These are phyloP conservation scores for Nicotiana paniculata DNA, from an alignment of 257 asterid species.

Conservation along the genomic window DNA sequence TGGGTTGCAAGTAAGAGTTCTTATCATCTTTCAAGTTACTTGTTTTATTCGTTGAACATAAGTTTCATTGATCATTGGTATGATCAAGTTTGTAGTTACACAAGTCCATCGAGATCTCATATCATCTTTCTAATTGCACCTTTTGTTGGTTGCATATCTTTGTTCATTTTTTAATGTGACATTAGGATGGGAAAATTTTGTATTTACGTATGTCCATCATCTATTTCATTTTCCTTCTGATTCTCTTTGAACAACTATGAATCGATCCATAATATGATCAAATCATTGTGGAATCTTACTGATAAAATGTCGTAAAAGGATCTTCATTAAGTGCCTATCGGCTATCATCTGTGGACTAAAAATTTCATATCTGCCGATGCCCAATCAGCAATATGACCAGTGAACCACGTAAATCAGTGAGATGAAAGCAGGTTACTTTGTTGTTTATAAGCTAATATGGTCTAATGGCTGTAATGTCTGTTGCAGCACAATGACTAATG, in stretches of 20 bases:
- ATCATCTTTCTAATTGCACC: not conserved
- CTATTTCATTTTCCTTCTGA: not conserved
- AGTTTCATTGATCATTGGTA: not conserved
- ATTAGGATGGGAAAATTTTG: not conserved
- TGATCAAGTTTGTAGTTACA: not conserved
- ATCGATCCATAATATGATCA: not conserved
- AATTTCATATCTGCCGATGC: not conserved
- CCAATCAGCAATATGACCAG: not conserved
- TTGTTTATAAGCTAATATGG: not conserved
- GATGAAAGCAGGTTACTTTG: not conserved
- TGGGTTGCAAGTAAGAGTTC: slow-evolving; percentile 70
- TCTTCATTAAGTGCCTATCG: not conserved
- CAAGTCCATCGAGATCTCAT: not conserved
- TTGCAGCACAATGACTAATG: not conserved
- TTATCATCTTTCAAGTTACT: not conserved
- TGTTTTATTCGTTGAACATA: not conserved
- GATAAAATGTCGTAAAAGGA: not conserved
- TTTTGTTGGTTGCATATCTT: not conserved
- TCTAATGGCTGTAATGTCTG: not conserved
- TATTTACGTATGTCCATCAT: too few species aligned
- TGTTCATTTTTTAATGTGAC: not conserved
- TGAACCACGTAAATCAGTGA: not conserved
- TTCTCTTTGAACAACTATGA: not conserved
- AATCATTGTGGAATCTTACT: not conserved
- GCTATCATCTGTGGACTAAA: not conserved